A percentile compares a stretch with the other conserved stretches of the same genome.
These are phyloP conservation scores for Tilletia caries DNA, from an alignment of 1,284 basidiomycete genomes.

Conservation along the genomic window DNA sequence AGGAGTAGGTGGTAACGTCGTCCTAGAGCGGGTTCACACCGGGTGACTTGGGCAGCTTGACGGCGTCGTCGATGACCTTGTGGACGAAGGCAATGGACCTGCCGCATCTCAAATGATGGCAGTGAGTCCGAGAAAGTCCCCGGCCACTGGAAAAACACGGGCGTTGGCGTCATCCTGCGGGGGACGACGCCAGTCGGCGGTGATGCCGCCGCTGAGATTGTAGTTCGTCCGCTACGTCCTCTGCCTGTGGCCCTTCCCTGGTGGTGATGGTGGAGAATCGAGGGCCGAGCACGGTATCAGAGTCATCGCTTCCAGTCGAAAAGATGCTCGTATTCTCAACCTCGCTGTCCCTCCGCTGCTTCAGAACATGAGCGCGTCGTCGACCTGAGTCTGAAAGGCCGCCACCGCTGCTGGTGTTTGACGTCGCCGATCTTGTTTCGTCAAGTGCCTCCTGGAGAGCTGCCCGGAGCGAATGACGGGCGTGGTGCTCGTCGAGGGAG, in stretches of 20 bases:
- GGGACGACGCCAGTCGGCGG: constrained; percentile 44
- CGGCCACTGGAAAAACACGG: constrained; percentile 66
- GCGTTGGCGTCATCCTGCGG: constrained; percentile 39
- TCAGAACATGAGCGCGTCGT: not conserved
- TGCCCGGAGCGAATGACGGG: not conserved
- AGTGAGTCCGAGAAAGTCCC: constrained; percentile 59
- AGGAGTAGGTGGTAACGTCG: constrained; percentile 43
- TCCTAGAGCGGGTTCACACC: constrained; percentile 45
- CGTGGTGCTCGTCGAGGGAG: not conserved
- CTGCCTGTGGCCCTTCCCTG: no score
- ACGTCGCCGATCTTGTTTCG: not conserved
- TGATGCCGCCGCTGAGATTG: constrained; percentile 65
- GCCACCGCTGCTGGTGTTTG: no score
- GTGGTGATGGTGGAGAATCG: constrained; percentile 3
- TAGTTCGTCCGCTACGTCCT: constrained; percentile 56
- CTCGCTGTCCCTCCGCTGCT: not conserved
- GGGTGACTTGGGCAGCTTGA: constrained; percentile 21
- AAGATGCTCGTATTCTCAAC: not conserved
- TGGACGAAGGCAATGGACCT: constrained; percentile 24
- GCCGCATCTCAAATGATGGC: constrained; percentile 70
- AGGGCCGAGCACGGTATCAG: constrained; percentile 1
- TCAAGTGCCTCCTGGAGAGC: not conserved
- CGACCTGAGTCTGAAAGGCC: no score
- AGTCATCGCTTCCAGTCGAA: not conserved
- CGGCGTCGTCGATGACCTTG: constrained; percentile 32